These are phyloP conservation scores for Penicillium sp. DNA, from an alignment of 2,329 filamentous ascomycete species.

Conservation along the genomic window DNA sequence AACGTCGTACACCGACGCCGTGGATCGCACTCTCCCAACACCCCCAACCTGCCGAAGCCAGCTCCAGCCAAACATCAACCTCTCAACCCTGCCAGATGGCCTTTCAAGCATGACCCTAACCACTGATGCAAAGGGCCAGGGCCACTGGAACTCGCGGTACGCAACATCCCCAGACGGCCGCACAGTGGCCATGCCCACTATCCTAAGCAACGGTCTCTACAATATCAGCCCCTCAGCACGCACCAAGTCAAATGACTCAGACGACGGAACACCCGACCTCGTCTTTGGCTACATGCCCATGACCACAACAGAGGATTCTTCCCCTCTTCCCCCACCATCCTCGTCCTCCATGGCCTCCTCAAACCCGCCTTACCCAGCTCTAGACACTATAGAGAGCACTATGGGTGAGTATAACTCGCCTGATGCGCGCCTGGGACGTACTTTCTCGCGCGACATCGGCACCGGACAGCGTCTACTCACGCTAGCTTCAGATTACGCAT, in stretches of 20 bases:
- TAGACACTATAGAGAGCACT: conserved; percentile 18
- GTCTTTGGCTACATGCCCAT: conserved; percentile 32
- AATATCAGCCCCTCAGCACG: conserved; percentile 12
- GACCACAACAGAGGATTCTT: conserved; percentile 15
- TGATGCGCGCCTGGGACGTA: conserved; percentile 16
- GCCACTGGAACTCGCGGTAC: conserved; percentile 12
- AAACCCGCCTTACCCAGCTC: conserved; percentile 10
- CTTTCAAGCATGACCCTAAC: conserved; percentile 17
- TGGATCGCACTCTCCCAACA: conserved; percentile 39
- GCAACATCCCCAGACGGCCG: background rate
- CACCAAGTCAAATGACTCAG: conserved; percentile 17
- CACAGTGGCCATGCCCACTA: conserved; percentile 16
- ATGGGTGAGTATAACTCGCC: conserved; percentile 19
- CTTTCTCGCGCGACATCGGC: conserved; percentile 19
- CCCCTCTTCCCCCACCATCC: conserved; percentile 4
- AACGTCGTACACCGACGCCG: conserved; percentile 19
- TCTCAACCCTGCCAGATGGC: conserved; percentile 17
- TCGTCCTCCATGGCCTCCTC: conserved; percentile 4
- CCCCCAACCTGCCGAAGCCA: conserved; percentile 29
- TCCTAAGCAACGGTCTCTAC: conserved; percentile 22
- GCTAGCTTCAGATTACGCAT: conserved; percentile 31
- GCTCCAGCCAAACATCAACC: conserved; percentile 8
- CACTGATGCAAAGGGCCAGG: conserved; percentile 18
- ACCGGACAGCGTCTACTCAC: conserved; percentile 21
- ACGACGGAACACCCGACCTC: conserved; percentile 27